These are phyloP conservation scores for Cladosporium sp. DNA, from an alignment of 2,329 filamentous ascomycete genomes.

Conservation along the genomic window DNA sequence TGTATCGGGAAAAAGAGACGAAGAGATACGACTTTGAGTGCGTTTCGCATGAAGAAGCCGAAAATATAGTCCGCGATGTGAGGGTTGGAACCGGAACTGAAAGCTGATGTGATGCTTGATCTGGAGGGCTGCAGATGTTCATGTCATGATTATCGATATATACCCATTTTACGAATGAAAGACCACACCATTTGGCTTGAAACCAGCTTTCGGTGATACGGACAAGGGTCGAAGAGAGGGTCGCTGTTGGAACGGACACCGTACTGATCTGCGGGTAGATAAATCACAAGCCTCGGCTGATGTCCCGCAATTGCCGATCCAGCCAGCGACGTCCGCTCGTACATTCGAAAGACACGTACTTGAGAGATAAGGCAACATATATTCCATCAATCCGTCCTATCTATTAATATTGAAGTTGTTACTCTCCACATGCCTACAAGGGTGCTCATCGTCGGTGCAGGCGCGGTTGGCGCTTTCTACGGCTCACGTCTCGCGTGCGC, in stretches of 20 bases:
- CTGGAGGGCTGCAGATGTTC: background rate
- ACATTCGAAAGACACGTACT: too few species aligned
- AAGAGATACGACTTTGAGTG: conserved; percentile 84
- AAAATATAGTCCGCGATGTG: conserved; percentile 72
- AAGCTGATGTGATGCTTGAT: background rate
- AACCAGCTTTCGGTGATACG: too few species aligned
- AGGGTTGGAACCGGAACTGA: conserved; percentile 53
- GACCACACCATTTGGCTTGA: background rate
- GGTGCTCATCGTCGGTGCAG: conserved; percentile 63
- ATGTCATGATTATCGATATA: background rate
- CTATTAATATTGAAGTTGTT: background rate
- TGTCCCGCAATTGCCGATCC: background rate
- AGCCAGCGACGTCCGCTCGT: background rate
- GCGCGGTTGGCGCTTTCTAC: conserved; percentile 68
- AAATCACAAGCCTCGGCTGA: background rate
- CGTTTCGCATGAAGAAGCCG: conserved; percentile 62
- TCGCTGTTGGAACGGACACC: background rate
- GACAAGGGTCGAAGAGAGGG: too few species aligned
- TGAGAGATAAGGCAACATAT: background rate
- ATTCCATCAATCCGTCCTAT: background rate
- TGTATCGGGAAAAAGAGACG: conserved; percentile 68
- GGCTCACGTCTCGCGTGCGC: conserved; percentile 56
- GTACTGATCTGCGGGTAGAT: too few species aligned
- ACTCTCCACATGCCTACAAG: conserved; percentile 42
- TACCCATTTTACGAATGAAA: background rate